Conservation (phyloP, 139 green algal genomes). For the Coelastrella sp. region DNA sequence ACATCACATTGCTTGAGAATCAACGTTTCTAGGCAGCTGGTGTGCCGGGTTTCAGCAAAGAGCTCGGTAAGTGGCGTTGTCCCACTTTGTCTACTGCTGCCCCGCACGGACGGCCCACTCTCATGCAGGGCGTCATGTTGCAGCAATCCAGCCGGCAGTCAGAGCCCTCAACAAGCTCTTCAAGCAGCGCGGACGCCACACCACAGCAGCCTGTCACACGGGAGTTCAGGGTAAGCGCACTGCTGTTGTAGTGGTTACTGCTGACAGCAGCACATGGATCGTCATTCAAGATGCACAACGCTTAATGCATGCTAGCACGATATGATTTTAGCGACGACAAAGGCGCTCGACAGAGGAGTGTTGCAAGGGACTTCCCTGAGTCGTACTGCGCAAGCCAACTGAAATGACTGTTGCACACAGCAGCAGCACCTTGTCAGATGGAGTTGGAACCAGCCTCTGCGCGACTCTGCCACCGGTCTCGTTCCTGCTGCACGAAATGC, state of each 20-base stretch:
- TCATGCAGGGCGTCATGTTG: not conserved
- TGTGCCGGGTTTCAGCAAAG: not conserved
- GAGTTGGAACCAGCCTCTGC: too few species aligned
- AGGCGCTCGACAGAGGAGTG: too few species aligned
- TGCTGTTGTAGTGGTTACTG: not conserved
- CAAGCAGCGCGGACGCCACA: not conserved
- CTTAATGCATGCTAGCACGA: not conserved
- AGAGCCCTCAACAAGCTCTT: not conserved
- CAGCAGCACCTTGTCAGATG: too few species aligned
- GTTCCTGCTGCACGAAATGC: not conserved
- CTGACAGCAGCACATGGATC: not conserved
- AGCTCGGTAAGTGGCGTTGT: not conserved
- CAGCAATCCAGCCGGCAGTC: constrained; percentile 13
- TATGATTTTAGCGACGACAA: too few species aligned
- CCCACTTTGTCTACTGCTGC: not conserved
- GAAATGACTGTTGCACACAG: too few species aligned
- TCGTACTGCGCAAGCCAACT: too few species aligned
- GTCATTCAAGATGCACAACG: not conserved
- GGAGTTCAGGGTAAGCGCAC: constrained; percentile 5
- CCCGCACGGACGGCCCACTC: not conserved
- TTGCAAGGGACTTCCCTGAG: too few species aligned
- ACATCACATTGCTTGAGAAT: not conserved
- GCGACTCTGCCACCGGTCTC: too few species aligned
- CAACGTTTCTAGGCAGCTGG: not conserved
- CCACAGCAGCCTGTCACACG: constrained; percentile 20